Evolutionary conservation across 306 rosid genomes (phyloP), one percentile per base, ranked within the genome.

Genomic region (Sindora glabra): DNA sequence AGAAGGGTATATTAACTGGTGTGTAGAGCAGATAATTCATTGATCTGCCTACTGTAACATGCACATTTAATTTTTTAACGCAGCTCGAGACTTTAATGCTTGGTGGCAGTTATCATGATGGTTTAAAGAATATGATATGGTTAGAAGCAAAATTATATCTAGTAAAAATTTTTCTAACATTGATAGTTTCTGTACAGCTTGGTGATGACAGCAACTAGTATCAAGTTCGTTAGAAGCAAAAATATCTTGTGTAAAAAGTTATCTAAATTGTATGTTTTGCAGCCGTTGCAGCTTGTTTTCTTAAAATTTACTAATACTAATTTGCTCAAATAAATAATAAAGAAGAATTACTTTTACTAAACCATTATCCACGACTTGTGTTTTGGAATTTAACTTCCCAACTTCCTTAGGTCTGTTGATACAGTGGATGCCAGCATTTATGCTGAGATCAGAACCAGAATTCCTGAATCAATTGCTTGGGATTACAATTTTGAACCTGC

Each of bases 401-500:
- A 26, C 63, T 68, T 37, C 71, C 40, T 42, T 65, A 91, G 96
- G 83, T 85, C 96, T 32, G 83, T 91, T 21, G 98, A 91, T 77
- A 83, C 87, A 10, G 61, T 33, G 65, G 85, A 83, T 65, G 81
- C 80, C 12, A 79, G 98, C 79, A 81, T 87, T 72, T 87, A 80
- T 69, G 98, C 98, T 18, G 95, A 91, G 80, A 83, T 91, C 74
- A 83, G 96, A 71, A 91, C 98, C 46, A 81, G 96, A 64, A 91
- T 91, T 59, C 98, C 96, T 26, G 98, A 91, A 25, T 85, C 96
- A 9, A 67, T 77, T 45, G 81, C 95, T 5, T 91, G 95, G 96
- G 92, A 91, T 76, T 91, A 81, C 80, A 85, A 81, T 78, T 91
- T 91, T 78, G 95, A 91, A 81, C 89, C 96, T 69, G 89, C 92